Evolutionary conservation across 345 rosid genomes (phyloP).

Genomic region (Moricandia moricandioides): DNA sequence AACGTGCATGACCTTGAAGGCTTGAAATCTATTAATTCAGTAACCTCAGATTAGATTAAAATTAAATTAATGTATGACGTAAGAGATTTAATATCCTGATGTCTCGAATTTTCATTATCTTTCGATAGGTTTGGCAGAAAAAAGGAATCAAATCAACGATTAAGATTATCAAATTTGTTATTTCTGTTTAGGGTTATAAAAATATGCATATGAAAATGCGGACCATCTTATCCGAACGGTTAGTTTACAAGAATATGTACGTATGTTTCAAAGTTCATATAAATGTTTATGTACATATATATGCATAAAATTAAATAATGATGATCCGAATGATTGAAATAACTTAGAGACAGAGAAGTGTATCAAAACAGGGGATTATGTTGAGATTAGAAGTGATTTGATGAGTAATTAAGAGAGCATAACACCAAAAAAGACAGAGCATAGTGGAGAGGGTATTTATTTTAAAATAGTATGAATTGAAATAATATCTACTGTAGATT

Average conservation of each 20-base stretch:
- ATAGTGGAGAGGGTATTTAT: slow-evolving; percentile 52
- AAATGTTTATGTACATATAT: neutral
- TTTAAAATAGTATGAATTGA: slow-evolving; percentile 2
- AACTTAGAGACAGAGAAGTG: slow-evolving; percentile 22
- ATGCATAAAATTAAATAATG: neutral
- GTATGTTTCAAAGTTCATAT: neutral
- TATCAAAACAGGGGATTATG: slow-evolving; percentile 42
- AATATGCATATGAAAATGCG: neutral
- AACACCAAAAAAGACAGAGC: slow-evolving; percentile 45
- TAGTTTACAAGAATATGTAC: neutral
- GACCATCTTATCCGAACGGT: neutral
- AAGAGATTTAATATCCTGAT: neutral
- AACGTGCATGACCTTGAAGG: neutral
- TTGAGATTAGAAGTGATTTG: slow-evolving; percentile 52
- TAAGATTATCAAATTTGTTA: neutral
- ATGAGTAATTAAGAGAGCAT: slow-evolving; percentile 39
- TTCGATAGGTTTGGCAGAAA: neutral
- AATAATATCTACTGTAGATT: slow-evolving; percentile 65
- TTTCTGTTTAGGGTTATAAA: neutral
- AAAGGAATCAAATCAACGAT: neutral
- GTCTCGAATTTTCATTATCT: neutral
- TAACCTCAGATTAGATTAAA: neutral
- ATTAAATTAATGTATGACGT: neutral
- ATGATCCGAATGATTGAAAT: slow-evolving; percentile 11
- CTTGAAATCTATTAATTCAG: neutral